Evolutionary conservation across 371 early-diverging fungal species (phyloP).

Genomic region (Saksenaea vasiformis): DNA sequence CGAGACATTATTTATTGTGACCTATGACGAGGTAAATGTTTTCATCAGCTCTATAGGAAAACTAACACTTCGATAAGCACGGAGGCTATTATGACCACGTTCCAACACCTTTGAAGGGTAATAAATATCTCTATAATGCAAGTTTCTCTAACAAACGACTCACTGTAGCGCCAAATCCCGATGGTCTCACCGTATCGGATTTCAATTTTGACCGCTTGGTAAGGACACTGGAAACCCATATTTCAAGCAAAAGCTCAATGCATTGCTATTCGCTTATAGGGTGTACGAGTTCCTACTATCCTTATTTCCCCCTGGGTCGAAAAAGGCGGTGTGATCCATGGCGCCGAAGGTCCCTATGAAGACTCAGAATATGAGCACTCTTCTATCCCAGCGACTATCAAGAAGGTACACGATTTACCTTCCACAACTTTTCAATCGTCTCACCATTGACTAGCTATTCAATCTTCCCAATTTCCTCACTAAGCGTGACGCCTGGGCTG

Average conservation of each 20-base stretch:
- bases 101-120: conserved; percentile 23
- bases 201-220: conserved; percentile 29
- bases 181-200: conserved; percentile 24
- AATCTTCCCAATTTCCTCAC: conserved; percentile 30
- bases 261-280: conserved; percentile 7
- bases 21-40: conserved; percentile 30
- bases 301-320: conserved; percentile 48
- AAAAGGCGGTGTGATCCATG: conserved; percentile 39
- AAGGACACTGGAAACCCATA: not conserved
- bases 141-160: not conserved
- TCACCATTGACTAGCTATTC: conserved; percentile 17
- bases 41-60: not conserved
- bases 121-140: not conserved
- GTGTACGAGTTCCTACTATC: conserved; percentile 54
- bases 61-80: not conserved
- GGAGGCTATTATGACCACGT: conserved; percentile 32
- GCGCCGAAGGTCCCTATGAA: conserved; percentile 21
- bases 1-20: conserved; percentile 32
- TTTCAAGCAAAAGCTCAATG: not conserved
- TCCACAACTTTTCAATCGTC: no score
- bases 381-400: conserved; percentile 46
- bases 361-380: conserved; percentile 45
- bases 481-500: conserved; percentile 32
- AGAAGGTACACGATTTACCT: conserved; percentile 18
- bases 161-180: conserved; percentile 25